Percentiles rank a stretch among this genome's conserved stretches.
phyloP scores from a whole-genome alignment of 345 rosid species.

The Gossypium australe region DNA sequence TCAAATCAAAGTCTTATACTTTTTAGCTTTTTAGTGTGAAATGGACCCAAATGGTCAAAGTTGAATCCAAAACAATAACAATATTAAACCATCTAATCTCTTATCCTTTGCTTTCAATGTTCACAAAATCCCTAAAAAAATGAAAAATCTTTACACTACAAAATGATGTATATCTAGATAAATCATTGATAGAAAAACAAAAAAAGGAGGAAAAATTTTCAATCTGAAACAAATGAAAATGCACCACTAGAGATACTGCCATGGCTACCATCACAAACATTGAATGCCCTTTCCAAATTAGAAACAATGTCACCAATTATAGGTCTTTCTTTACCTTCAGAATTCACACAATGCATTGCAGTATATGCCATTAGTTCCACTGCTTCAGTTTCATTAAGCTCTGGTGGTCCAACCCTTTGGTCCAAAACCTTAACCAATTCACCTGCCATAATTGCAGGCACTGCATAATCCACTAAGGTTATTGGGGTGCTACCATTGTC shows the following conservation, averaged over 20 bases:
- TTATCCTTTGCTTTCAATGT: conserved; percentile 20
- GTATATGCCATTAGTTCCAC: conserved; percentile 74
- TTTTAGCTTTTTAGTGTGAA: background rate
- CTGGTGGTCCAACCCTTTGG: conserved; percentile 48
- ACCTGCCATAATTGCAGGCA: conserved; percentile 45
- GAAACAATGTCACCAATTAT: conserved; percentile 56
- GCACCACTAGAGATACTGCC: conserved; percentile 71
- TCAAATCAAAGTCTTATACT: too few relatives aligned
- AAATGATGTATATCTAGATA: background rate
- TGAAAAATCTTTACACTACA: background rate
- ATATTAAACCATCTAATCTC: conserved; percentile 14
- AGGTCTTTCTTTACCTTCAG: conserved; percentile 70
- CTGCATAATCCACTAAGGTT: conserved; percentile 65
- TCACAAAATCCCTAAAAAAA: conserved; percentile 12
- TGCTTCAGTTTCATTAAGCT: conserved; percentile 61
- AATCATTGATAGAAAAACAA: background rate
- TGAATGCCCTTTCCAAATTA: conserved; percentile 67
- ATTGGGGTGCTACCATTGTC: conserved; percentile 42
- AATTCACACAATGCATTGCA: conserved; percentile 71
- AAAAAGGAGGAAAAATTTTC: conserved; percentile 9
- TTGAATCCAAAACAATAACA: background rate
- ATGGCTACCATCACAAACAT: conserved; percentile 59
- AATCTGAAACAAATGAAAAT: conserved; percentile 49
- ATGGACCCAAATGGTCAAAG: background rate
- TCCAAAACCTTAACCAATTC: conserved; percentile 58